Percentiles rank a stretch among this genome's conserved stretches.
phyloP scores from a whole-genome alignment of 1,284 basidiomycete genomes.

The Cryptococcus sp. region DNA sequence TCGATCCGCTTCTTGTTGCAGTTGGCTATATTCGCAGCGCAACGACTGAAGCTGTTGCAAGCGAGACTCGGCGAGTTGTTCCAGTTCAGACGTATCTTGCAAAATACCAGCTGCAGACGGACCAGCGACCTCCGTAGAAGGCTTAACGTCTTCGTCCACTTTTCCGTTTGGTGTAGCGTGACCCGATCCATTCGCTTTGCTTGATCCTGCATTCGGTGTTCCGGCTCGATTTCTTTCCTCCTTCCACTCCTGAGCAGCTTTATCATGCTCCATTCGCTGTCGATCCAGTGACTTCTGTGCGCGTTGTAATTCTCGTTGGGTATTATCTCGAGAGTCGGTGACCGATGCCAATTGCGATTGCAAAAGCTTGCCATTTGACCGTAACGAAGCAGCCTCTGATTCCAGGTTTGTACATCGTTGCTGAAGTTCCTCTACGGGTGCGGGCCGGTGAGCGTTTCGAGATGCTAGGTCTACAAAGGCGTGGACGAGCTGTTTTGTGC shows the following conservation, averaged over 20 bases:
- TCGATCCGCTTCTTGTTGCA: conserved; percentile 44
- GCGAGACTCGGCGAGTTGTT: conserved; percentile 35
- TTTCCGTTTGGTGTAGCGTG: conserved; percentile 59
- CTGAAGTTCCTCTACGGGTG: conserved; percentile 34
- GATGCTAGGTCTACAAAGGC: conserved; percentile 34
- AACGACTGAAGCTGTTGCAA: conserved; percentile 36
- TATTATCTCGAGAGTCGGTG: conserved; percentile 61
- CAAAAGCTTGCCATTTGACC: conserved; percentile 61
- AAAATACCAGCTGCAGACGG: conserved; percentile 19
- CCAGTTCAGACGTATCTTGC: conserved; percentile 41
- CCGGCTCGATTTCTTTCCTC: conserved; percentile 35
- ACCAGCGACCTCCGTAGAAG: conserved; percentile 11
- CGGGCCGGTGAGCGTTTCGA: conserved; percentile 18
- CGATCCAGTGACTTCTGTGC: conserved; percentile 75
- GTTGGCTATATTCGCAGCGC: conserved; percentile 29
- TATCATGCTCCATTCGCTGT: conserved; percentile 64
- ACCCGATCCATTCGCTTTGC: conserved; percentile 52
- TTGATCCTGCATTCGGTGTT: conserved; percentile 57
- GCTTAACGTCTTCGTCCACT: conserved; percentile 22
- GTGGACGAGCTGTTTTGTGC: conserved; percentile 36
- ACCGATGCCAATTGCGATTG: conserved; percentile 63
- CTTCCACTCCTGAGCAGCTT: conserved; percentile 59
- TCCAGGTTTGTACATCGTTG: conserved; percentile 33
- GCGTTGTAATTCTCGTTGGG: conserved; percentile 62
- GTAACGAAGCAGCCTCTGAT: conserved; percentile 44